Conservation (phyloP, 139 green algal genomes). For the Chlorella sorokiniana region DNA sequence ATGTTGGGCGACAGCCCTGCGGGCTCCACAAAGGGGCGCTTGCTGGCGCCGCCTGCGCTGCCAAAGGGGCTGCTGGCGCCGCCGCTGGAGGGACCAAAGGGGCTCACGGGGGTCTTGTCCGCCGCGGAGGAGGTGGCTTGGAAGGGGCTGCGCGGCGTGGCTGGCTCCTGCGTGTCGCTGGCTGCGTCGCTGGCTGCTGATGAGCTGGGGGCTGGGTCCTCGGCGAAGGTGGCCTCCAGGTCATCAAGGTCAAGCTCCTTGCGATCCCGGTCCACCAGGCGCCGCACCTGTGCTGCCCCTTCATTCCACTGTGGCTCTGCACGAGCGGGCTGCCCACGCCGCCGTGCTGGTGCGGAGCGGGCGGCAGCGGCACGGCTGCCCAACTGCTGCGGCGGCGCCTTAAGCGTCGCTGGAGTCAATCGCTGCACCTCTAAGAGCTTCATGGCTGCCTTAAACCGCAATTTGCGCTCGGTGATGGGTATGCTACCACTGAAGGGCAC, state of each 20-base stretch:
- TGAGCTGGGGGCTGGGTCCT: constrained; percentile 25
- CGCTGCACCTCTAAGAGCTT: too few relatives aligned
- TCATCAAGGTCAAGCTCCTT: constrained; percentile 69
- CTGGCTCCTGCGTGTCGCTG: background rate
- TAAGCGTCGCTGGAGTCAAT: too few relatives aligned
- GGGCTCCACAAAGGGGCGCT: constrained; percentile 65
- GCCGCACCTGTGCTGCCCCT: constrained; percentile 69
- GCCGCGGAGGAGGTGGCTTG: constrained; percentile 18
- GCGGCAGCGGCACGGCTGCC: too few relatives aligned
- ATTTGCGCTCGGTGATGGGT: too few relatives aligned
- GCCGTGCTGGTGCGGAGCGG: too few relatives aligned
- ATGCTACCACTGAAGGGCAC: too few relatives aligned
- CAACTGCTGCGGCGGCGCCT: too few relatives aligned
- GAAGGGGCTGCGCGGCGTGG: constrained; percentile 6
- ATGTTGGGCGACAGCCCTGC: constrained; percentile 70
- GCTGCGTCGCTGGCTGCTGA: background rate
- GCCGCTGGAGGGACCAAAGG: constrained; percentile 36
- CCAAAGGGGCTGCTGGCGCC: constrained; percentile 51
- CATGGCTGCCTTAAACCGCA: too few relatives aligned
- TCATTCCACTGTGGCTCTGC: constrained; percentile 63
- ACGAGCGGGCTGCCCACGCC: too few relatives aligned
- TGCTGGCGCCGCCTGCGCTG: constrained; percentile 1
- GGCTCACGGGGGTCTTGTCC: constrained; percentile 43
- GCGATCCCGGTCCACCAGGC: constrained; percentile 73
- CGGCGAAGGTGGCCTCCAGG: constrained; percentile 37